These are phyloP conservation scores for Penicillium sp. DNA, from an alignment of 2,329 filamentous ascomycete species.

Conservation along the genomic window DNA sequence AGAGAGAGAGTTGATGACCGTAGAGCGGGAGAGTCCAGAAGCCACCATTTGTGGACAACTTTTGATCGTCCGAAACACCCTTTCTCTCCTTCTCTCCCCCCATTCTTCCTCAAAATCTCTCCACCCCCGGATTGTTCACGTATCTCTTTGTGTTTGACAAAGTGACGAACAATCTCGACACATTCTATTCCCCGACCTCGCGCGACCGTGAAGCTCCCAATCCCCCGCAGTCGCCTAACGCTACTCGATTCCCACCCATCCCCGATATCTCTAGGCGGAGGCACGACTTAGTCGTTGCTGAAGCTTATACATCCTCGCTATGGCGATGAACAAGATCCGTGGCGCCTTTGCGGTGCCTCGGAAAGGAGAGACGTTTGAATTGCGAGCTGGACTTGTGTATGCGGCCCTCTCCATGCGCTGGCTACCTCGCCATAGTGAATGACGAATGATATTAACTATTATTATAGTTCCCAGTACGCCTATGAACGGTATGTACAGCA, in stretches of 20 bases:
- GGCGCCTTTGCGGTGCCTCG: slow-evolving; percentile 88
- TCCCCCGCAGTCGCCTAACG: slow-evolving; percentile 35
- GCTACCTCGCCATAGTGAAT: slow-evolving; percentile 8
- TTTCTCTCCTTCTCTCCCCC: slow-evolving; percentile 19
- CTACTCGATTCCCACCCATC: slow-evolving; percentile 18
- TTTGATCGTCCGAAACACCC: slow-evolving; percentile 27
- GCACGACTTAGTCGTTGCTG: slow-evolving; percentile 40
- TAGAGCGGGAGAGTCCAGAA: slow-evolving; percentile 24
- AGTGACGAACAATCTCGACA: slow-evolving; percentile 15
- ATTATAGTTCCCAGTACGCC: slow-evolving; percentile 84
- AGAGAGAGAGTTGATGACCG: not conserved
- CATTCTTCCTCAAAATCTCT: slow-evolving; percentile 7
- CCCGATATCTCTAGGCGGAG: slow-evolving; percentile 29
- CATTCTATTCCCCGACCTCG: slow-evolving; percentile 15
- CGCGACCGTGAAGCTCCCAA: slow-evolving; percentile 34
- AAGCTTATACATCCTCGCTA: slow-evolving; percentile 44
- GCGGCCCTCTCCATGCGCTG: slow-evolving; percentile 25
- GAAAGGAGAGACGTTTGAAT: slow-evolving; percentile 97
- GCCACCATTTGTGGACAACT: slow-evolving; percentile 36
- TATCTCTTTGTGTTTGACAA: slow-evolving; percentile 8
- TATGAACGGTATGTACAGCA: slow-evolving; percentile 70
- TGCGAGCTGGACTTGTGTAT: slow-evolving; percentile 84
- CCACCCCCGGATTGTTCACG: slow-evolving; percentile 11
- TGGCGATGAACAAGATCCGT: slow-evolving; percentile 95
- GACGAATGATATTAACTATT: slow-evolving; percentile 38